Percentiles rank a stretch among this genome's conserved stretches.
phyloP scores from a whole-genome alignment of 177 flowering plant genomes.

The Vitis hybrid region DNA sequence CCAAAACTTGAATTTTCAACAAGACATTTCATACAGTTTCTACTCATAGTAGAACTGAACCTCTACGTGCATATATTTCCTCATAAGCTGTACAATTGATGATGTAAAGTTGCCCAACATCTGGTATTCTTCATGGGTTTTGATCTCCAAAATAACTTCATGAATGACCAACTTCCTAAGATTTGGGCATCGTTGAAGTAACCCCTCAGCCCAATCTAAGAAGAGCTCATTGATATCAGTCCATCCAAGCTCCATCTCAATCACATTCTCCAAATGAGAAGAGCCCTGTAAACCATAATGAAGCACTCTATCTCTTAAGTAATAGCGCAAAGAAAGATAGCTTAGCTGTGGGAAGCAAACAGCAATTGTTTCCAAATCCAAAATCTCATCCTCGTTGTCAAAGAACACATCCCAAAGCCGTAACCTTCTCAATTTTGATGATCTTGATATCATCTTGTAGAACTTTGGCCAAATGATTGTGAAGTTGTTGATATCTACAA shows the following conservation, averaged over 20 bases:
- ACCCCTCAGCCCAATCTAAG: conserved; percentile 63
- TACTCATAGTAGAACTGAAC: conserved; percentile 77
- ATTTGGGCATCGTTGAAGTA: conserved; percentile 74
- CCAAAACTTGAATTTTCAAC: conserved; percentile 23
- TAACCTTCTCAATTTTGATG: conserved; percentile 70
- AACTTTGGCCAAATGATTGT: conserved; percentile 83
- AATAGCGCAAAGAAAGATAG: conserved; percentile 73
- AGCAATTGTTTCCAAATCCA: conserved; percentile 77
- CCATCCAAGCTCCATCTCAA: conserved; percentile 85
- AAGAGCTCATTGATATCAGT: conserved; percentile 62
- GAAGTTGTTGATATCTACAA: conserved; percentile 82
- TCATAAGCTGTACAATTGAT: conserved; percentile 73
- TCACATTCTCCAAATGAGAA: conserved; percentile 56
- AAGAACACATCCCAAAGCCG: conserved; percentile 83
- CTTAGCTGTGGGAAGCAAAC: conserved; percentile 64
- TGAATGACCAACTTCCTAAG: conserved; percentile 71
- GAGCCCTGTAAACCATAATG: conserved; percentile 66
- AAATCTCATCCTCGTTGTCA: conserved; percentile 78
- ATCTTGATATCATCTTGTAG: conserved; percentile 72
- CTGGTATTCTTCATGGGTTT: conserved; percentile 67
- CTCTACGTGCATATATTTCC: conserved; percentile 69
- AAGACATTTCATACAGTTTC: conserved; percentile 35
- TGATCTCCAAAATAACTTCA: conserved; percentile 69
- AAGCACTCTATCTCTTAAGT: conserved; percentile 60
- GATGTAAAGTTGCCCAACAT: conserved; percentile 69